Percentiles rank a stretch among this genome's conserved stretches.
Conservation (phyloP, 148 eudicot species). For the Nepenthes gracilis region DNA sequence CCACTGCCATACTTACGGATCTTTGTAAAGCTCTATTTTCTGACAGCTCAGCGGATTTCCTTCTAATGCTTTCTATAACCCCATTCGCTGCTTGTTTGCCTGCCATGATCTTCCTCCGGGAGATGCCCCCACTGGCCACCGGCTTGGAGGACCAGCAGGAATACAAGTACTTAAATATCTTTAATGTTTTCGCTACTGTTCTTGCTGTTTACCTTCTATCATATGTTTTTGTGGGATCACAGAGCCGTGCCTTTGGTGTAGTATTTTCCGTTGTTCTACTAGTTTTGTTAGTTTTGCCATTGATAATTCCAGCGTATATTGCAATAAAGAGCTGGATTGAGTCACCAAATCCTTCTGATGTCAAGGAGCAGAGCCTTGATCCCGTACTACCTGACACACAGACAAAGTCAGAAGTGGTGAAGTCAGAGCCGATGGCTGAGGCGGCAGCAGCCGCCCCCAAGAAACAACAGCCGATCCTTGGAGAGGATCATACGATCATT, state of each 20-base stretch:
- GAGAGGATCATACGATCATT: conserved; percentile 81
- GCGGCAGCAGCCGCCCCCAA: background rate
- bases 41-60: conserved; percentile 30
- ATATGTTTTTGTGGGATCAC: conserved; percentile 33
- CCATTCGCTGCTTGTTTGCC: conserved; percentile 44
- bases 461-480: conserved; percentile 37
- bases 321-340: conserved; percentile 8
- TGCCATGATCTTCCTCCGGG: conserved; percentile 52
- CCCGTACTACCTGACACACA: conserved; percentile 20
- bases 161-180: conserved; percentile 29
- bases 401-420: background rate
- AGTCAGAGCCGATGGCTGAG: conserved; percentile 5
- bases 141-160: conserved; percentile 27
- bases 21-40: conserved; percentile 17
- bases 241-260: conserved; percentile 21
- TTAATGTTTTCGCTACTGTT: conserved; percentile 38
- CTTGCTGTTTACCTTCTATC: conserved; percentile 42
- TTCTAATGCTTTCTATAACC: conserved; percentile 34
- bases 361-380: conserved; percentile 20
- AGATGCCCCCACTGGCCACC: conserved; percentile 37
- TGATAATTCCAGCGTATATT: conserved; percentile 35
- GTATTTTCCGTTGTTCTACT: conserved; percentile 27
- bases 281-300: conserved; percentile 38
- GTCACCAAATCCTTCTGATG: conserved; percentile 11
- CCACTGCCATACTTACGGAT: conserved; percentile 65